phyloP scores from a whole-genome alignment of 2,329 filamentous ascomycete genomes.

The Leptographium flavum region DNA sequence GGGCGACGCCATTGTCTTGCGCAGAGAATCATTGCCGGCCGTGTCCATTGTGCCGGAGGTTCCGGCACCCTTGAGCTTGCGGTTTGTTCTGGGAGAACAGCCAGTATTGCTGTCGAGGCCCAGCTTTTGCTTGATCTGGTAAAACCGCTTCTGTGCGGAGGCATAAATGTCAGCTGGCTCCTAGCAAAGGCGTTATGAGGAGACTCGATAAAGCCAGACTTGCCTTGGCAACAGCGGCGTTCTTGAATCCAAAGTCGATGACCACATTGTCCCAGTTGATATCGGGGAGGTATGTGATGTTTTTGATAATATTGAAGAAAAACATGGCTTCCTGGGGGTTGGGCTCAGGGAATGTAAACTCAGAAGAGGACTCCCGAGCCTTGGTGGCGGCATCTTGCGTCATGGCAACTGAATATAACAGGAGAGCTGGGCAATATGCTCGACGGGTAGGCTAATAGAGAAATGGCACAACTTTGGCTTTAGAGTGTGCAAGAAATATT shows the following conservation, averaged over 20 bases:
- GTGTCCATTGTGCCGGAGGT: background rate
- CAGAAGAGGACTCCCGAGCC: background rate
- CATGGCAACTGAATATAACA: background rate
- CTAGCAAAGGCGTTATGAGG: background rate
- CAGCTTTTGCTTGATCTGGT: conserved; percentile 34
- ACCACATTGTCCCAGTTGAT: conserved; percentile 35
- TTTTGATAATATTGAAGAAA: conserved; percentile 29
- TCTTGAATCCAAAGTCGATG: conserved; percentile 27
- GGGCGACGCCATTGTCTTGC: background rate
- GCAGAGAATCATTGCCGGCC: conserved; percentile 6
- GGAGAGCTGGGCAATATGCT: no score
- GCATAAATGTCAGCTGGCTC: background rate
- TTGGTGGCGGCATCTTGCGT: background rate
- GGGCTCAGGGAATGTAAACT: conserved; percentile 16
- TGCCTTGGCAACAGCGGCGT: conserved; percentile 29
- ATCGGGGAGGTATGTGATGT: conserved; percentile 26
- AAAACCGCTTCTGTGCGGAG: conserved; percentile 21
- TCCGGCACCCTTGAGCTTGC: background rate
- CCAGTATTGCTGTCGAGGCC: conserved; percentile 17
- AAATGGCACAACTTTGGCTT: no score
- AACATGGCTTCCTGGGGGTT: conserved; percentile 27
- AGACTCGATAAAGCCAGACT: conserved; percentile 1
- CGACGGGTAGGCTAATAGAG: no score
- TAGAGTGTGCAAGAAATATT: no score
- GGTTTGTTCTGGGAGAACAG: background rate